Percentiles rank a stretch among this genome's conserved stretches.
Conservation (phyloP, 352 stramenopile genomes). For the Phytophthora meadii region DNA sequence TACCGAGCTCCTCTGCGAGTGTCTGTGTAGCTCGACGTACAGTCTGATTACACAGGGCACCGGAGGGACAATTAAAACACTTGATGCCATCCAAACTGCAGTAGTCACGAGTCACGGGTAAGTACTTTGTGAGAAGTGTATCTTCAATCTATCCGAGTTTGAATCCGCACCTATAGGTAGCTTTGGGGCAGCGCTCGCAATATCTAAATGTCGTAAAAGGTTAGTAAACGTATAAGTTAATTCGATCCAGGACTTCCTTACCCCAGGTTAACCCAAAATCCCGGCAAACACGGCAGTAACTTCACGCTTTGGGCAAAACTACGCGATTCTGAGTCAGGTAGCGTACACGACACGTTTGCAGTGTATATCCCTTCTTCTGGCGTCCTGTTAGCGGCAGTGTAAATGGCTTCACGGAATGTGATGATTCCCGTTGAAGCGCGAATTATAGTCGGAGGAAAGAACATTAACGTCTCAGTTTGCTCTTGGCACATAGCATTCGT, state of each 20-base stretch:
- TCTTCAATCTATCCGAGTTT: neutral
- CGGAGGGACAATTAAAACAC: constrained; percentile 64
- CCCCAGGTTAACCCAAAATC: constrained; percentile 52
- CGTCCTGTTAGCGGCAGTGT: constrained; percentile 33
- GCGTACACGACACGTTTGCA: constrained; percentile 51
- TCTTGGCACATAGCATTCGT: constrained; percentile 13
- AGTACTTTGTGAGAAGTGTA: neutral
- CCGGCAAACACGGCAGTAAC: constrained; percentile 50
- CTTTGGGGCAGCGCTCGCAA: constrained; percentile 58
- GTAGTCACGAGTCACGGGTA: neutral
- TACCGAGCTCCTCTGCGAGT: constrained; percentile 50
- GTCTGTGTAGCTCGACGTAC: constrained; percentile 63
- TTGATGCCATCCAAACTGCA: constrained; percentile 60
- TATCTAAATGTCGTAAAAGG: constrained; percentile 32
- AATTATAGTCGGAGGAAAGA: constrained; percentile 41
- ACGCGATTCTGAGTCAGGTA: constrained; percentile 40
- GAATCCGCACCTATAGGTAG: constrained; percentile 51
- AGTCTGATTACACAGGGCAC: constrained; percentile 55
- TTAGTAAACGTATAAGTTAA: too few species aligned
- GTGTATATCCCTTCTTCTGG: constrained; percentile 35
- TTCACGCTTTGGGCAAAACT: constrained; percentile 42
- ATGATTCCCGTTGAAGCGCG: constrained; percentile 45
- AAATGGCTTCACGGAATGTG: constrained; percentile 46
- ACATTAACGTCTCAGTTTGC: constrained; percentile 26
- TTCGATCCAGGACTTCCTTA: constrained; percentile 10